Percentiles rank a stretch among this genome's conserved stretches.
phyloP scores from a whole-genome alignment of 352 stramenopile genomes.

The Pythium coloratum region DNA sequence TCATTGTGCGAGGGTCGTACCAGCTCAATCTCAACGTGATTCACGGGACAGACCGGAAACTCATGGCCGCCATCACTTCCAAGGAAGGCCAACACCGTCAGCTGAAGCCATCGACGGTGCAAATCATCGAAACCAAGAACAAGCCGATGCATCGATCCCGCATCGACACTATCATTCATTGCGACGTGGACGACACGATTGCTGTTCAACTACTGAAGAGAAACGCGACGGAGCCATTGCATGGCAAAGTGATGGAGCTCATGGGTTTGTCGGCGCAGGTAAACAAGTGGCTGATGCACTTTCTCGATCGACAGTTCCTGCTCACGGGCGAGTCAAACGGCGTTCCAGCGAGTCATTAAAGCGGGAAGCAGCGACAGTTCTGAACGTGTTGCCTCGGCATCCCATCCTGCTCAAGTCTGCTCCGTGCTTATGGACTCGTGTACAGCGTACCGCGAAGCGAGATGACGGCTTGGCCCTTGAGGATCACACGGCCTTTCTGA shows the following conservation, averaged over 20 bases:
- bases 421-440: constrained; percentile 4
- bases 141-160: constrained; percentile 9
- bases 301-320: no score
- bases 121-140: neutral
- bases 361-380: no score
- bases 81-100: neutral
- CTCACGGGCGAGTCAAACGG: no score
- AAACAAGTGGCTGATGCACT: no score
- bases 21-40: constrained; percentile 45
- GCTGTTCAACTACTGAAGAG: neutral
- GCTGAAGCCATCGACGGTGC: neutral
- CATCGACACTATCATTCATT: constrained; percentile 5
- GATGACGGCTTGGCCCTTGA: constrained; percentile 43
- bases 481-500: constrained; percentile 35
- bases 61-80: constrained; percentile 24
- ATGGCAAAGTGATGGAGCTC: no score
- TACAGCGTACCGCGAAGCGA: constrained; percentile 35
- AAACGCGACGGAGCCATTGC: no score
- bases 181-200: constrained; percentile 7
- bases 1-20: constrained; percentile 31
- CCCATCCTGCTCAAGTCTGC: no score
- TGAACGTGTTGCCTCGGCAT: no score
- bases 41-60: constrained; percentile 32
- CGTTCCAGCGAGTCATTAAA: no score
- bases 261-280: no score